Base-by-base conservation (phyloP, 2,329 filamentous ascomycete genomes). In the Verticillium dahliae region DNA sequence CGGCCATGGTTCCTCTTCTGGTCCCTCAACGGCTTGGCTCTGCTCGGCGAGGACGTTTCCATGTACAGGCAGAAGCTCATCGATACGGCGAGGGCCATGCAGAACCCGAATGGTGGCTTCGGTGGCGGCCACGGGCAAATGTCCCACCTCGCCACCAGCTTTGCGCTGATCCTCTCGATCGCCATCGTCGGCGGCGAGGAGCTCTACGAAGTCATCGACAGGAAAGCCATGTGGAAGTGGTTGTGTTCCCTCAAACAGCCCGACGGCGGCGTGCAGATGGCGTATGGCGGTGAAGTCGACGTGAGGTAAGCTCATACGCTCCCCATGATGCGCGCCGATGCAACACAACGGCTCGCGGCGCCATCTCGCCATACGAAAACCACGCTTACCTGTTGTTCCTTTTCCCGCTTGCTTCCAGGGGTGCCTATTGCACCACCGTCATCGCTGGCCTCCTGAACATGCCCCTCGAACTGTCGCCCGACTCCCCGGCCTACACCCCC, bases 1-100 rank as follows among this genome's bases (percentile, higher is more conserved):
- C 82, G 94, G 61, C 93, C 95, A 10, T 99, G 95, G 95, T 85
- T 97, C 70, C 82, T 97, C 66, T 98, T 97, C 78, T 99, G 95
- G 95, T 90, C 85, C 60, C 80, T 98, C 60, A 85, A 88, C 38
- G 92, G 85, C 2, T 80, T 99, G 66, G 80, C 83, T 33, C 80
- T 93, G 38, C 78, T 99, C 58, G 92, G 91, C 57, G 86, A 92
- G 71, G 91, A 97, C 72, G 80, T 85, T 57, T 75, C 75, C 37
- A 75, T 85, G 45, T 94, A 91, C 74, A 85, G 88, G 61, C 78
- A 89, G 66, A 81, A 84, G 76, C 85, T 94, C 62, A 78, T 90
- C 58, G 84, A 87, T 63, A 97, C 93, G 6, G 88, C 95, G 58
- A 82, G 81, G 57, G 86, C 91, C 55, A 88, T 94, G 76, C 95